Percentiles rank a stretch among this genome's conserved stretches.
Evolutionary conservation across 2,329 filamentous ascomycete species (phyloP).

Genomic region (Trichoderma koningiopsis): DNA sequence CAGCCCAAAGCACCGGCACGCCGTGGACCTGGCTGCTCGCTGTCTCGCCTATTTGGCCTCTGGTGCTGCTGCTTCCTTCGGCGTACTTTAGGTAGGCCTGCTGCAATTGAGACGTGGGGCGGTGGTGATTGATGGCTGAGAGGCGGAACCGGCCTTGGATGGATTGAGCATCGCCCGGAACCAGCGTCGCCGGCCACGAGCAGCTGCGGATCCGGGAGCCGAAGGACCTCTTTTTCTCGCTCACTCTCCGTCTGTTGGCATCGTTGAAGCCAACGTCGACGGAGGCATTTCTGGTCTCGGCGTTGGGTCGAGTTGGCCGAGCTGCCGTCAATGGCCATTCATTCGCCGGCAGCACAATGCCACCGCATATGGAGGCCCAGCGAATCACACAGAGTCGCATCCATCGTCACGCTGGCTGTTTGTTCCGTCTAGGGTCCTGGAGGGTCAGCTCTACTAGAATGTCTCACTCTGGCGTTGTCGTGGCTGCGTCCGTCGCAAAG

Average conservation of each 20-base stretch:
- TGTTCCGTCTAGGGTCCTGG: constrained; percentile 4
- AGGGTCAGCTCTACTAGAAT: constrained; percentile 25
- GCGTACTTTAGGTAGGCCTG: background rate
- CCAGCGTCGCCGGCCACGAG: constrained; percentile 21
- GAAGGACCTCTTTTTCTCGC: background rate
- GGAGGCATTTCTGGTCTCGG: constrained; percentile 13
- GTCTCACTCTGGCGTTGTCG: constrained; percentile 29
- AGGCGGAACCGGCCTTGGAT: constrained; percentile 17
- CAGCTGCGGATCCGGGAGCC: constrained; percentile 19
- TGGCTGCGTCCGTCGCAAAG: constrained; percentile 33
- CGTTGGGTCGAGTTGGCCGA: constrained; percentile 11
- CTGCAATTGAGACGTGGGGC: constrained; percentile 7
- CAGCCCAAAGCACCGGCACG: constrained; percentile 11
- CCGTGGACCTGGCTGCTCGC: background rate
- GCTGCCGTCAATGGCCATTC: background rate
- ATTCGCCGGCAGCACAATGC: constrained; percentile 11
- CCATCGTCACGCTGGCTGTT: constrained; percentile 8
- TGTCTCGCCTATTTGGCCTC: constrained; percentile 22
- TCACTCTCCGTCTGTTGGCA: background rate
- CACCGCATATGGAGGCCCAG: constrained; percentile 3
- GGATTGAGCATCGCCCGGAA: constrained; percentile 8
- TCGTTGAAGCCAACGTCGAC: background rate
- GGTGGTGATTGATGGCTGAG: background rate
- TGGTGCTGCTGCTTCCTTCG: constrained; percentile 1
- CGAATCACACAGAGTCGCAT: constrained; percentile 14